Evolutionary conservation across 2,329 filamentous ascomycete genomes (phyloP).

Genomic region (Cladobotryum mycophilum): DNA sequence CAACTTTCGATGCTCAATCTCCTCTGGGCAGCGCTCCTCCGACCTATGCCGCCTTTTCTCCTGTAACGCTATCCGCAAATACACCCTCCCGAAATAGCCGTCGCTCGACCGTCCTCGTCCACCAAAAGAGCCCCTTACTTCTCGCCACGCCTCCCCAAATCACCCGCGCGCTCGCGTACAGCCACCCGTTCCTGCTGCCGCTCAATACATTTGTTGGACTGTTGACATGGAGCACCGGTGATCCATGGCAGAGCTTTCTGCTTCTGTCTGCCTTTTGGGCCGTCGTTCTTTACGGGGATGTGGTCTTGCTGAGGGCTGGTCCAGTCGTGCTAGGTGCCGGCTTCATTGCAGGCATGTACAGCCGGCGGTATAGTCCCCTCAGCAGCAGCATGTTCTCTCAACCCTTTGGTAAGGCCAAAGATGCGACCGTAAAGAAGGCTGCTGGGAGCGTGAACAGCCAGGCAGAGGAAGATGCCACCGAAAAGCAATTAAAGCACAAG

Average conservation of each 20-base stretch:
- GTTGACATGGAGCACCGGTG: slow-evolving; percentile 87
- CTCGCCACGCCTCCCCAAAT: slow-evolving; percentile 92
- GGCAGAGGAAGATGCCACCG: slow-evolving; percentile 19
- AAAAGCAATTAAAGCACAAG: slow-evolving; percentile 33
- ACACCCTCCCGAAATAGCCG: slow-evolving; percentile 57
- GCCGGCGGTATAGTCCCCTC: slow-evolving; percentile 78
- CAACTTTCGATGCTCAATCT: slow-evolving; percentile 23
- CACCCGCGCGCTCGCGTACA: slow-evolving; percentile 89
- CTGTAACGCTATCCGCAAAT: slow-evolving; percentile 65
- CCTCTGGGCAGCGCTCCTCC: slow-evolving; percentile 44
- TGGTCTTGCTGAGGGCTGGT: slow-evolving; percentile 72
- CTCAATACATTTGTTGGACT: slow-evolving; percentile 80
- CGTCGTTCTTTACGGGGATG: slow-evolving; percentile 76
- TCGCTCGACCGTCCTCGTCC: slow-evolving; percentile 85
- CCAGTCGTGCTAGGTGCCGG: slow-evolving; percentile 73
- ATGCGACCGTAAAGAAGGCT: slow-evolving; percentile 17
- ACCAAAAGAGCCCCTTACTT: slow-evolving; percentile 90
- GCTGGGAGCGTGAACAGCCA: slow-evolving; percentile 16
- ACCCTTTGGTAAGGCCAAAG: slow-evolving; percentile 32
- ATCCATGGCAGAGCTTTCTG: slow-evolving; percentile 96
- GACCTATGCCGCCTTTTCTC: slow-evolving; percentile 86
- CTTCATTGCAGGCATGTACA: slow-evolving; percentile 89
- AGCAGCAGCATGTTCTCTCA: slow-evolving; percentile 73
- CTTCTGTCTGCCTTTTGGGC: slow-evolving; percentile 83
- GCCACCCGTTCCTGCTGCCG: slow-evolving; percentile 86